Evolutionary conservation across 805 yeast genomes (phyloP).

Genomic region (Candida gorgasii): DNA sequence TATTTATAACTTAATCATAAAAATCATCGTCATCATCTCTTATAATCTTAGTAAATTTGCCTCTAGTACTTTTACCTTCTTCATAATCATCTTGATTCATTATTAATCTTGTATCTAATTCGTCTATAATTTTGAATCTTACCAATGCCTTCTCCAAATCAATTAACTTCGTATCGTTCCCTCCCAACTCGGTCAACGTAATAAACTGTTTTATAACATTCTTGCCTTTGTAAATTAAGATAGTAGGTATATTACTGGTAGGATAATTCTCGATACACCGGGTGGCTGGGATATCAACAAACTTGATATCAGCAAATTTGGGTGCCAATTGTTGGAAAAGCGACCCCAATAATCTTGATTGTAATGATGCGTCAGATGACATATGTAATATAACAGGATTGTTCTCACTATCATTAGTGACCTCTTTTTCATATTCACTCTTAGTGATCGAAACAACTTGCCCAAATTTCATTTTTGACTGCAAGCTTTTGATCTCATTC

Average conservation of each 20-base stretch:
- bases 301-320: constrained; percentile 78
- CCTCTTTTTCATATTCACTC: constrained; percentile 83
- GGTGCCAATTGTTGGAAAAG: constrained; percentile 59
- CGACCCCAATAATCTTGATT: constrained; percentile 68
- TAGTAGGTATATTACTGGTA: constrained; percentile 85
- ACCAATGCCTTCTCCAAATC: constrained; percentile 79
- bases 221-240: constrained; percentile 75
- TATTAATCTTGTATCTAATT: constrained; percentile 64
- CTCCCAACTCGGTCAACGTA: constrained; percentile 81
- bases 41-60: constrained; percentile 57
- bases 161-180: constrained; percentile 64
- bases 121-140: constrained; percentile 62
- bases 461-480: constrained; percentile 66
- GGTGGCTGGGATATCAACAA: constrained; percentile 87
- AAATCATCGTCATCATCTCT: constrained; percentile 29
- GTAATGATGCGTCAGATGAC: constrained; percentile 65
- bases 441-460: constrained; percentile 75
- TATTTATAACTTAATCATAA: constrained; percentile 24
- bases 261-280: constrained; percentile 95
- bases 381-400: constrained; percentile 76
- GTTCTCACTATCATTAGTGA: constrained; percentile 75
- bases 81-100: constrained; percentile 57
- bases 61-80: constrained; percentile 52
- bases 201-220: constrained; percentile 79
- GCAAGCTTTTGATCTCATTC: constrained; percentile 66